Percentiles rank a stretch among this genome's conserved stretches.
Conservation (phyloP, 352 stramenopile genomes). For the Pythium dissimile region DNA sequence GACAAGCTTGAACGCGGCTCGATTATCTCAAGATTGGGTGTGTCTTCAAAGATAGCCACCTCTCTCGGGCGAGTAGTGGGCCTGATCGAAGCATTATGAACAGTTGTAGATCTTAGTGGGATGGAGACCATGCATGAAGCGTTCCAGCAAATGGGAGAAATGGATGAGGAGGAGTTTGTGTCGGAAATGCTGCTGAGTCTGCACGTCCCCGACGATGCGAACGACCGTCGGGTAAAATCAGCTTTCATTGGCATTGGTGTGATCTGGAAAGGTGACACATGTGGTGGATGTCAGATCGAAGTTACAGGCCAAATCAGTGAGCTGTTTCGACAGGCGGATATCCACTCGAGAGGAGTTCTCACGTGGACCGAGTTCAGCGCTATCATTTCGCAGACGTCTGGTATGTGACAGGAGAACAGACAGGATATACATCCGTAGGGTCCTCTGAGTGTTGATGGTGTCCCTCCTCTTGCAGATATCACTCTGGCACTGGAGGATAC, state of each 20-base stretch:
- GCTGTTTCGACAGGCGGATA: constrained; percentile 40
- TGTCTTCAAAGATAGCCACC: background rate
- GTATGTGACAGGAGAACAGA: constrained; percentile 13
- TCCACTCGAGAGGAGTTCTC: constrained; percentile 25
- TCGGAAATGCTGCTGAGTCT: constrained; percentile 30
- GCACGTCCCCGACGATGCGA: constrained; percentile 13
- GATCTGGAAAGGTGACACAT: no score
- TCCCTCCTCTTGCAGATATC: constrained; percentile 4
- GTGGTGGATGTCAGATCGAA: constrained; percentile 37
- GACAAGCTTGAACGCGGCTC: background rate
- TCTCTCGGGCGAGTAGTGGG: no score
- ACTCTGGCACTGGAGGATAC: constrained; percentile 18
- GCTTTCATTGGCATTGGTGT: no score
- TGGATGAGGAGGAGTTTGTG: constrained; percentile 47
- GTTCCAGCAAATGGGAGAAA: constrained; percentile 28
- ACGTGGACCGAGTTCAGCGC: constrained; percentile 47
- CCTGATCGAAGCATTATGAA: no score
- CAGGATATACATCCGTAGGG: no score
- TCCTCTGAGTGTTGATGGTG: no score
- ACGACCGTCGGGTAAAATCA: constrained; percentile 33
- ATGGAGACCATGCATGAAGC: constrained; percentile 33
- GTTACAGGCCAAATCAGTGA: constrained; percentile 31
- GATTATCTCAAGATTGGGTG: background rate
- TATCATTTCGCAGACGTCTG: constrained; percentile 37
- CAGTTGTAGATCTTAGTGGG: constrained; percentile 37